Base-by-base conservation (phyloP, 495 filamentous ascomycete species). In the Neurospora sp. region DNA sequence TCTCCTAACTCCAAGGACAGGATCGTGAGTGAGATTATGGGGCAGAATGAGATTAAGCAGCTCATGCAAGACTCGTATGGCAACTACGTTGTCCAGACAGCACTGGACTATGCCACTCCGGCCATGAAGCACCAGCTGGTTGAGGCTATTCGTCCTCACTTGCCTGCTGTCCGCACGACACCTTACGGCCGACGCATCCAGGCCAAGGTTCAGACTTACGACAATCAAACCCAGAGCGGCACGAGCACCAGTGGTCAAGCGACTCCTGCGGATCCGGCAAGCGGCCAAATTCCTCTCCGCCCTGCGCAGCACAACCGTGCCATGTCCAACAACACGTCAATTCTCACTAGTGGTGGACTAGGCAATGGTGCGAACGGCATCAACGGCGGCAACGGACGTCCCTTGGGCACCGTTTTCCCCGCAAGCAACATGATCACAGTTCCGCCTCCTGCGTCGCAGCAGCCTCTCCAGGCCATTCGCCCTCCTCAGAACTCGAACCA, bases 11-110 rank as follows among this genome's bases (percentile, higher is more conserved):
- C 91, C 48, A 93, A 91, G 76, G 91, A 93, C 75, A 86, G 90
- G 74, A 88, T 99, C 83, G 91, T 97, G 71, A 87, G 91, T 20
- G 95, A 98, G 85, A 90, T 98, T 76, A 84, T 96, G 38, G 78
- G 82, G 37, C 87, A 90, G 0, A 84, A 84, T 31, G 94, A 97
- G 80, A 89, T 99, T 38, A 92, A 96, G 71, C 91, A 89, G 74
- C 88, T 97, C 75, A 86, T 98, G 41, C 91, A 93, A 38, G 96
- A 99, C 80, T 92, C 90, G 0, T 99, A 91, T 79, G 96, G 92
- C 75, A 99, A 99, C 82, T 99, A 99, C 79, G 96, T 99, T 74
- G 91, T 98, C 44, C 96, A 99, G 86, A 99, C 96, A 41, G 96
- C 96, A 61, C 84, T 97, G 75, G 94, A 98, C 74, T 94, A 93